phyloP scores from a whole-genome alignment of 768 basidiomycete species.

The Tricholoma sp. region DNA sequence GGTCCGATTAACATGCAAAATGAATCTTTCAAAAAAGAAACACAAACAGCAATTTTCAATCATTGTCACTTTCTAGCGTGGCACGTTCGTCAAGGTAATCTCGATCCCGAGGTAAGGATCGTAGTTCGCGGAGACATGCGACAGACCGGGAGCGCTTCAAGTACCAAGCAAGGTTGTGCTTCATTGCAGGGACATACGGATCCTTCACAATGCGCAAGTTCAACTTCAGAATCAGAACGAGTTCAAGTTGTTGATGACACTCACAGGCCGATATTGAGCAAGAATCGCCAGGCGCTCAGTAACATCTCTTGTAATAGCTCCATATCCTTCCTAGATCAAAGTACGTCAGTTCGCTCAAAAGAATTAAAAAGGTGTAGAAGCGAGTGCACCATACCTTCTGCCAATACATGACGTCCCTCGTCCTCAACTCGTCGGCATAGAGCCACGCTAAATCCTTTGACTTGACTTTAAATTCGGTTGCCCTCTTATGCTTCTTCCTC shows the following conservation, averaged over 20 bases:
- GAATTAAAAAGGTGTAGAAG: not conserved
- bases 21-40: not conserved
- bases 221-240: not conserved
- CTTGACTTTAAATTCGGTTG: constrained; percentile 25
- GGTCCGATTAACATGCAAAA: not conserved
- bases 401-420: constrained; percentile 30
- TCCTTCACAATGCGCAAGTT: constrained; percentile 22
- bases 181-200: constrained; percentile 29
- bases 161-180: constrained; percentile 34
- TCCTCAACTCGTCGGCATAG: constrained; percentile 31
- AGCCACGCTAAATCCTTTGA: constrained; percentile 28
- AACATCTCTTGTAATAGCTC: constrained; percentile 21
- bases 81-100: not conserved
- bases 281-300: constrained; percentile 24
- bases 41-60: not conserved
- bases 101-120: not conserved
- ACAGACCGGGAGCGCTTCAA: constrained; percentile 36
- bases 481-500: constrained; percentile 23
- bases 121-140: constrained; percentile 30
- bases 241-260: constrained; percentile 3
- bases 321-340: constrained; percentile 25
- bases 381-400: constrained; percentile 21
- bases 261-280: constrained; percentile 24
- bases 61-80: not conserved
- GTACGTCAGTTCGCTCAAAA: not conserved